Base-by-base conservation (phyloP, 2,329 filamentous ascomycete species). In the Clarireedia paspali region DNA sequence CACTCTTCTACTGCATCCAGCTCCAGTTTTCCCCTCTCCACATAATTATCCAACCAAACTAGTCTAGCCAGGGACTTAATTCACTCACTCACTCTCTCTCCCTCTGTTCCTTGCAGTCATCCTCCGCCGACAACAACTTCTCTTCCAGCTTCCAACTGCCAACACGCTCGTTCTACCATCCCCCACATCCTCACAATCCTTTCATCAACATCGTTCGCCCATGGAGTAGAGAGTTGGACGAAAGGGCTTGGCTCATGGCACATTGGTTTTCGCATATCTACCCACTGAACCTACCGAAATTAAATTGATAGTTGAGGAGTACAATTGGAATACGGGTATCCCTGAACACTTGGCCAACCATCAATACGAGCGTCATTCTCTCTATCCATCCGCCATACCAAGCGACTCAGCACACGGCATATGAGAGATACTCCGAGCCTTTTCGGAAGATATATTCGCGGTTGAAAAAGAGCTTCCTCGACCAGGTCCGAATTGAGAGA, bases 291-390 rank as follows among this genome's bases (percentile, higher is more conserved):
- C 50, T 26, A 17, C 40, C 40, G 50, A 53, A 47, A 53, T 53
- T 53, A 47, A 39, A 27, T 46, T 38, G 27, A 4, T 34, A 36
- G 27, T n/a, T 62, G 76, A 82, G 47, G 86, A 85, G 66, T 87
- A 87, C 63, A 82, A 87, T 64, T 78, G 81, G 69, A 72, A 82
- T 49, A 76, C 83, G 17, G 50, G 48, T 40, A 40, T 53, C 44
- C 50, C 51, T 47, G 44, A 34, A 53, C 39, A n/a, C 39, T 40
- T 40, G 39, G 6, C 39, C 39, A 40, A 40, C 39, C 39, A 4
- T 40, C 39, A 40, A 10, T 14, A 40, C 39, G 15, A 40, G 38
- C 10, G 15, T 10, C 27, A 7, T 30, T 20, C 10, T 30, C 27
- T 30, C 27, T 4, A 40, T n/a, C 14, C 9, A 20, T 40, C 15